These are phyloP conservation scores for Tuber borchii DNA, from an alignment of 495 filamentous ascomycete genomes.

Conservation along the genomic window DNA sequence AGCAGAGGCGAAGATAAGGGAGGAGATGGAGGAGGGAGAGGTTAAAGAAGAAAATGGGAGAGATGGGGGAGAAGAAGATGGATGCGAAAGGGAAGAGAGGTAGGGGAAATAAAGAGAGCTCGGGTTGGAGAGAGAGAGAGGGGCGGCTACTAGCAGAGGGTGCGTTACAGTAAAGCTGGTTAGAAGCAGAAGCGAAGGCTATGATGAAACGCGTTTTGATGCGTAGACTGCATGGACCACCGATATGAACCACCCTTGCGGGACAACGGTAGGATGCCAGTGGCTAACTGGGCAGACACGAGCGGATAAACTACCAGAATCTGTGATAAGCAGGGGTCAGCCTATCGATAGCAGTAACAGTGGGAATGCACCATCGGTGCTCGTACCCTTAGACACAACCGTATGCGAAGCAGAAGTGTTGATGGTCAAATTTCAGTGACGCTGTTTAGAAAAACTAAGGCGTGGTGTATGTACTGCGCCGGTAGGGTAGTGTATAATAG, in stretches of 20 bases:
- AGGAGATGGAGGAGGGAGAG: constrained; percentile 1
- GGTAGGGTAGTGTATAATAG: not conserved
- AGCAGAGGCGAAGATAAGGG: not conserved
- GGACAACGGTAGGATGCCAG: not conserved
- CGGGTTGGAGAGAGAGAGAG: constrained; percentile 18
- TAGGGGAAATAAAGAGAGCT: constrained; percentile 7
- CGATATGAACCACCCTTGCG: constrained; percentile 23
- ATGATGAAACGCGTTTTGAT: constrained; percentile 36
- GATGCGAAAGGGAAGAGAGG: constrained; percentile 5
- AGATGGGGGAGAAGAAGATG: constrained; percentile 15
- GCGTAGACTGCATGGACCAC: constrained; percentile 27
- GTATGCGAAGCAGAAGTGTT: not conserved
- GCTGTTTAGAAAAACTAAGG: no score
- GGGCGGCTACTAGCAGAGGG: constrained; percentile 20
- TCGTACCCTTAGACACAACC: not conserved
- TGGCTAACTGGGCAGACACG: not conserved
- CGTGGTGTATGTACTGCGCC: no score
- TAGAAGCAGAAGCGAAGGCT: constrained; percentile 25
- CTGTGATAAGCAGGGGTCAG: not conserved
- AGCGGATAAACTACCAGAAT: not conserved
- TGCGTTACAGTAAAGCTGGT: constrained; percentile 8
- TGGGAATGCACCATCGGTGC: not conserved
- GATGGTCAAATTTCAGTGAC: no score
- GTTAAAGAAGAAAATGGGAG: constrained; percentile 17
- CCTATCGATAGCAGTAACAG: not conserved